Conservation (phyloP, 2,329 filamentous ascomycete species). For the Fusarium bactridioides region DNA sequence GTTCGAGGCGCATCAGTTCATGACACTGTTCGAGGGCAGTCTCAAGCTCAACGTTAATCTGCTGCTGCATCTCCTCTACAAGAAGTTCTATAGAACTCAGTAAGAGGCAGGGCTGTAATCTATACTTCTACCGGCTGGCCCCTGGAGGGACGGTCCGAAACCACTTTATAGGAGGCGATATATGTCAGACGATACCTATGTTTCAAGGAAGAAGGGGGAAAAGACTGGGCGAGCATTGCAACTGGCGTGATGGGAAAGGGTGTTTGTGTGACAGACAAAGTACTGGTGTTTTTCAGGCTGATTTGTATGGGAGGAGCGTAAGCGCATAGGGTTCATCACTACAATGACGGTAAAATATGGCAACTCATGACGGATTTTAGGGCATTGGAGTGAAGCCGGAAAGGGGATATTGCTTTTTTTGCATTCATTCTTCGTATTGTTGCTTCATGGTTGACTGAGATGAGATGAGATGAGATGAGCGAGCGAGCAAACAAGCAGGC, state of each 20-base stretch:
- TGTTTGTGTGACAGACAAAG: slow-evolving; percentile 26
- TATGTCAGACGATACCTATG: slow-evolving; percentile 22
- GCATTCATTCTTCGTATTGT: slow-evolving; percentile 9
- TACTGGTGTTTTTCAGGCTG: slow-evolving; percentile 38
- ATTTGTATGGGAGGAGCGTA: slow-evolving; percentile 32
- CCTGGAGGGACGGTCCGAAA: slow-evolving; percentile 26
- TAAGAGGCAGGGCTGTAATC: slow-evolving; percentile 45
- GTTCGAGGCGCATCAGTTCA: slow-evolving; percentile 96
- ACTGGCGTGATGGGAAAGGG: slow-evolving; percentile 36
- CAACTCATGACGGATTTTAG: slow-evolving; percentile 32
- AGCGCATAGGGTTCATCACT: slow-evolving; percentile 29
- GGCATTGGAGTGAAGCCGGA: slow-evolving; percentile 29
- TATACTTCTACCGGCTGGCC: slow-evolving; percentile 13
- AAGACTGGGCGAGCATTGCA: slow-evolving; percentile 37
- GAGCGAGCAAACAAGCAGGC: slow-evolving; percentile 4
- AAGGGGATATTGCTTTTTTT: slow-evolving; percentile 26
- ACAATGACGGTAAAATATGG: slow-evolving; percentile 33
- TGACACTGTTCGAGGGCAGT: slow-evolving; percentile 88
- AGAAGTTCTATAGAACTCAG: slow-evolving; percentile 92
- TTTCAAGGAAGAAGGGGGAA: slow-evolving; percentile 20
- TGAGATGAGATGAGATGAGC: slow-evolving; percentile 13
- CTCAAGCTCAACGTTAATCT: slow-evolving; percentile 95
- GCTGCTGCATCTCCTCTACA: slow-evolving; percentile 95
- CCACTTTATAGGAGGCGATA: slow-evolving; percentile 14
- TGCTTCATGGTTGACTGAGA: slow-evolving; percentile 10